Evolutionary conservation across 306 rosid species (phyloP).

Genomic region (Prunus fruticosa): DNA sequence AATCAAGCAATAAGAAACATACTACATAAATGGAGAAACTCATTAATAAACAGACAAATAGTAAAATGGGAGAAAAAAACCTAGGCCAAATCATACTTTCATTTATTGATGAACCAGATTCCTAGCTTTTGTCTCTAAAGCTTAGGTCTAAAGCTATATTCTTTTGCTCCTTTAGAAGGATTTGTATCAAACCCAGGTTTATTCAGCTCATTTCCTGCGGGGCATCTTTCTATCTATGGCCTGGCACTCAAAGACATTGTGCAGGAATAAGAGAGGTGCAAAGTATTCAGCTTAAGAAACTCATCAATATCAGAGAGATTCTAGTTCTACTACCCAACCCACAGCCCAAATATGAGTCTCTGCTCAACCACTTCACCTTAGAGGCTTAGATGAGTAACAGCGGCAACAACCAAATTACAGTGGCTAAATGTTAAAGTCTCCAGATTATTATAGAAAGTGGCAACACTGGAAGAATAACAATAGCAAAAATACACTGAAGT

Average conservation of each 20-base stretch:
- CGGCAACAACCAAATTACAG: not conserved
- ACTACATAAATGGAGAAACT: not conserved
- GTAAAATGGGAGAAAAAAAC: not conserved
- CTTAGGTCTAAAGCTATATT: not conserved
- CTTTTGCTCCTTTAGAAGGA: not conserved
- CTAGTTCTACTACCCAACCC: not conserved
- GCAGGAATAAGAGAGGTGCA: not conserved
- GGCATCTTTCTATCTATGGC: not conserved
- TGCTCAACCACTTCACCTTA: not conserved
- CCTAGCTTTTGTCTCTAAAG: not conserved
- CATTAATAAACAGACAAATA: not conserved
- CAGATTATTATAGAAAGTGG: not conserved
- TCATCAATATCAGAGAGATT: not conserved
- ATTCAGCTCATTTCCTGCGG: not conserved
- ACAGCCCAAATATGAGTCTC: not conserved
- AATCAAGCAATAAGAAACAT: not conserved
- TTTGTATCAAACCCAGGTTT: not conserved
- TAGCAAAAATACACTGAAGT: not conserved
- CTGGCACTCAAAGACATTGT: not conserved
- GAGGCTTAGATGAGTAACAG: not conserved
- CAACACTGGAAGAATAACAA: not conserved
- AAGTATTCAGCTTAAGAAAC: not conserved
- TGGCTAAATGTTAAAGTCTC: not conserved
- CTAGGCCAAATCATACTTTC: not conserved
- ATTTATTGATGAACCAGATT: not conserved